phyloP scores from a whole-genome alignment of 1,284 basidiomycete genomes.

The Lentinula novae-zelandiae region DNA sequence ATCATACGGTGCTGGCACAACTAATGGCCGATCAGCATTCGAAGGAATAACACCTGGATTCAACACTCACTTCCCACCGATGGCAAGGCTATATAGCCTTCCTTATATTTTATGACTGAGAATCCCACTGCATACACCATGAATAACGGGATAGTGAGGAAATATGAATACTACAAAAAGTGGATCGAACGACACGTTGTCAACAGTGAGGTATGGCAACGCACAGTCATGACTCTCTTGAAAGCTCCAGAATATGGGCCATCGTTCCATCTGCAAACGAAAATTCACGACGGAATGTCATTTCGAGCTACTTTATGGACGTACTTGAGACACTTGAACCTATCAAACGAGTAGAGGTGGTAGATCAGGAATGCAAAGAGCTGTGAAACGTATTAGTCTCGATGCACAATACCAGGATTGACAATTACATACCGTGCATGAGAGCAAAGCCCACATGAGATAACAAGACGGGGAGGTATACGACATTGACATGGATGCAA shows the following conservation, averaged over 20 bases:
- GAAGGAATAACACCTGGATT: background rate
- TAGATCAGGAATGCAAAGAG: conserved; percentile 59
- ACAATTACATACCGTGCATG: conserved; percentile 39
- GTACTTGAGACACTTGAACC: conserved; percentile 67
- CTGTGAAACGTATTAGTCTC: conserved; percentile 28
- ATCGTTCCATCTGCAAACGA: conserved; percentile 54
- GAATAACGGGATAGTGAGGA: conserved; percentile 59
- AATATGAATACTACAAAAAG: conserved; percentile 60
- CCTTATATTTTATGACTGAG: conserved; percentile 62
- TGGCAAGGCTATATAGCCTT: conserved; percentile 52
- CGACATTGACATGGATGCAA: background rate
- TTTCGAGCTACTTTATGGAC: conserved; percentile 17
- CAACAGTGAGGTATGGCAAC: conserved; percentile 20
- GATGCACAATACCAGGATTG: too few species aligned
- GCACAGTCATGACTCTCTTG: conserved; percentile 79
- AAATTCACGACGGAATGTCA: background rate
- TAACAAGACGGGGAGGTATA: conserved; percentile 54
- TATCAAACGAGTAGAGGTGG: conserved; percentile 76
- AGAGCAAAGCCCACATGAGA: conserved; percentile 60
- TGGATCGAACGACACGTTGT: background rate
- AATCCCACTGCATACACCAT: conserved; percentile 57
- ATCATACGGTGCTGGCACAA: conserved; percentile 58
- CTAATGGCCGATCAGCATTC: conserved; percentile 29
- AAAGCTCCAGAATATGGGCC: conserved; percentile 65
- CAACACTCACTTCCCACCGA: conserved; percentile 45